Evolutionary conservation across 2,329 filamentous ascomycete genomes (phyloP).

Genomic region (Ceratocystis ficicola): DNA sequence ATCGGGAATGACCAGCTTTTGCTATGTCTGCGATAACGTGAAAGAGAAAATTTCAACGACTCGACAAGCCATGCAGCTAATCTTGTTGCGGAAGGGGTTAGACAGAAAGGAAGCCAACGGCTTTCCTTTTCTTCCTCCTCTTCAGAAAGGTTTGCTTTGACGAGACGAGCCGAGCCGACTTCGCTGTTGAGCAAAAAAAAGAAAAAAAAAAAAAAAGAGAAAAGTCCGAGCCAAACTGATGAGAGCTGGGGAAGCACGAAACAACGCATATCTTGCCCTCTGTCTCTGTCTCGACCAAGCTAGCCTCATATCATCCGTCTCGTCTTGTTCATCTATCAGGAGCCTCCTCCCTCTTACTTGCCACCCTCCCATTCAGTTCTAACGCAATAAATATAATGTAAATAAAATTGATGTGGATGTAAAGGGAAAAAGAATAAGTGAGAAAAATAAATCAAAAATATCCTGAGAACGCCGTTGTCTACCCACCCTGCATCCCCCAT

Average conservation of each 20-base stretch:
- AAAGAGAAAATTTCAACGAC: not conserved
- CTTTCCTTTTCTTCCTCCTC: not conserved
- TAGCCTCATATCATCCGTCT: not conserved
- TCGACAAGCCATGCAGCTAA: not conserved
- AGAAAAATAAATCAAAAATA: conserved; percentile 10
- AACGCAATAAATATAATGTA: not conserved
- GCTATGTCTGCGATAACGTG: too few relatives aligned
- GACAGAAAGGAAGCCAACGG: not conserved
- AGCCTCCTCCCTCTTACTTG: too few relatives aligned
- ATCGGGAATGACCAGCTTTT: too few relatives aligned
- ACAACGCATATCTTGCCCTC: not conserved
- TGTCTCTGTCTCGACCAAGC: not conserved
- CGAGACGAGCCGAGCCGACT: not conserved
- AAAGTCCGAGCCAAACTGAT: too few relatives aligned
- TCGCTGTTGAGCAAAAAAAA: not conserved
- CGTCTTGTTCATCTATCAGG: too few relatives aligned
- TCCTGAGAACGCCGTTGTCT: conserved; percentile 8
- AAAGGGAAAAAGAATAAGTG: conserved; percentile 13
- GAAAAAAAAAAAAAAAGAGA: not conserved
- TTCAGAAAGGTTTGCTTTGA: not conserved
- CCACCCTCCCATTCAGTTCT: not conserved
- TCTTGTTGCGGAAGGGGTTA: not conserved
- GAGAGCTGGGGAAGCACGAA: not conserved
- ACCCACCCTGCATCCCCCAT: not conserved
- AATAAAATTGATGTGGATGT: conserved; percentile 2